Conservation (phyloP, 1,139 yeast species). For the Insectozyma bohioensis region DNA sequence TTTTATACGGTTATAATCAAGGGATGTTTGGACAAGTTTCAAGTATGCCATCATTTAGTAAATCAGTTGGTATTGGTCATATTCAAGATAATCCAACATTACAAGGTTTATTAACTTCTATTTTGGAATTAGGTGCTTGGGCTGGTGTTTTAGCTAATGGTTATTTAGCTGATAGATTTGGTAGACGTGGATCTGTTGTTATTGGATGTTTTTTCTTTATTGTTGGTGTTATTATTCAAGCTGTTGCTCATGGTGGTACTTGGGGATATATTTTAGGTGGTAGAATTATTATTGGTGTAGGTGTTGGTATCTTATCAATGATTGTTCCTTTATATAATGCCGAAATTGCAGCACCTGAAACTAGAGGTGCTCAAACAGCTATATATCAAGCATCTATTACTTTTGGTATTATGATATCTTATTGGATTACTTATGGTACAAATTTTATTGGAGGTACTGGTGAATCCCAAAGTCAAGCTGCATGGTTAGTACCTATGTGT, state of each 20-base stretch:
- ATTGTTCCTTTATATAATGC: slow-evolving; percentile 23
- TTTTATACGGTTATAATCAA: slow-evolving; percentile 70
- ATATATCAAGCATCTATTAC: slow-evolving; percentile 67
- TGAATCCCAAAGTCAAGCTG: slow-evolving; percentile 43
- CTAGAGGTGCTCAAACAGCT: slow-evolving; percentile 66
- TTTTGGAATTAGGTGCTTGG: slow-evolving; percentile 19
- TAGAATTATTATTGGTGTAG: slow-evolving; percentile 24
- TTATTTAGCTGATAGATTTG: slow-evolving; percentile 25
- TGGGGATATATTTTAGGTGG: slow-evolving; percentile 25
- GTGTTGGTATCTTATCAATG: slow-evolving; percentile 23
- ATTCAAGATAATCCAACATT: slow-evolving; percentile 20
- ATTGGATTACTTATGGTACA: slow-evolving; percentile 69
- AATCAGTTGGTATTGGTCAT: slow-evolving; percentile 19
- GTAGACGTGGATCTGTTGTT: slow-evolving; percentile 33
- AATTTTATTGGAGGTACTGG: slow-evolving; percentile 22
- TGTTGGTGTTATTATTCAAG: slow-evolving; percentile 39
- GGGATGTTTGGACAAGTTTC: slow-evolving; percentile 72
- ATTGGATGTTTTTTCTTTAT: slow-evolving; percentile 25
- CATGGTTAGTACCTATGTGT: slow-evolving; percentile 28
- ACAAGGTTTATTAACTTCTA: slow-evolving; percentile 25
- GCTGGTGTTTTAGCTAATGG: slow-evolving; percentile 16
- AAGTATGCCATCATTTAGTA: slow-evolving; percentile 33
- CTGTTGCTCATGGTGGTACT: slow-evolving; percentile 15
- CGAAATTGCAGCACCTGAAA: slow-evolving; percentile 40
- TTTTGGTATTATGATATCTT: slow-evolving; percentile 64